A percentile compares a stretch with the other conserved stretches of the same genome.
phyloP scores from a whole-genome alignment of 2,329 filamentous ascomycete species.

The Coniella lustricola region DNA sequence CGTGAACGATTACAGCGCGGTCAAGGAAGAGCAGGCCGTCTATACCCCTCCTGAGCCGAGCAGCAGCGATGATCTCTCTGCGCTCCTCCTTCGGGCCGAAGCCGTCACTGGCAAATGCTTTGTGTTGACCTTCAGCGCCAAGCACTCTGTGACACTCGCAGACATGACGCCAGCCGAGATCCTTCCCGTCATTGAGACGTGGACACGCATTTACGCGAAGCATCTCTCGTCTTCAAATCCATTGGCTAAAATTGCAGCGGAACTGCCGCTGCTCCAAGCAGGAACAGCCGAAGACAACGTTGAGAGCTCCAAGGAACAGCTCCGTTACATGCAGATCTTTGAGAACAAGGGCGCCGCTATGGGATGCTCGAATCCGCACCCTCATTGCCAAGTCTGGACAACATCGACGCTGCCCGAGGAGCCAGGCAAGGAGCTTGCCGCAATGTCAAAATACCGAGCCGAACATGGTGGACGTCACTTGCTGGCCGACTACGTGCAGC shows the following conservation, averaged over 20 bases:
- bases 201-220: slow-evolving; percentile 82
- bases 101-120: slow-evolving; percentile 93
- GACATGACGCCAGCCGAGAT: slow-evolving; percentile 77
- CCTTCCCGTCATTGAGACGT: slow-evolving; percentile 75
- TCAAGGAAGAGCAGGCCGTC: slow-evolving; percentile 84
- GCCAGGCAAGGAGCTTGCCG: slow-evolving; percentile 67
- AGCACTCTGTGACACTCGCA: slow-evolving; percentile 85
- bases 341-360: slow-evolving; percentile 98
- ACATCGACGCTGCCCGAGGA: slow-evolving; percentile 89
- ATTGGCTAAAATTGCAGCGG: slow-evolving; percentile 38
- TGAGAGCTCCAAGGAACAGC: slow-evolving; percentile 61
- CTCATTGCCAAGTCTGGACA: slow-evolving; percentile 94
- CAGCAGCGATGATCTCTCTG: slow-evolving; percentile 54
- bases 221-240: slow-evolving; percentile 70
- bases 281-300: slow-evolving; percentile 32
- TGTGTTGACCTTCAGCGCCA: slow-evolving; percentile 87
- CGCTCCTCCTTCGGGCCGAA: slow-evolving; percentile 71
- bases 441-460: slow-evolving; percentile 70
- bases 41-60: slow-evolving; percentile 45
- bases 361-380: slow-evolving; percentile 98
- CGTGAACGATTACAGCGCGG: slow-evolving; percentile 94
- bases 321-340: slow-evolving; percentile 98
- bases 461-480: slow-evolving; percentile 70
- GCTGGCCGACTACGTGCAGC: slow-evolving; percentile 75
- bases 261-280: slow-evolving; percentile 30